Base-by-base conservation (phyloP, 345 rosid genomes). In the Linum trigynum region DNA sequence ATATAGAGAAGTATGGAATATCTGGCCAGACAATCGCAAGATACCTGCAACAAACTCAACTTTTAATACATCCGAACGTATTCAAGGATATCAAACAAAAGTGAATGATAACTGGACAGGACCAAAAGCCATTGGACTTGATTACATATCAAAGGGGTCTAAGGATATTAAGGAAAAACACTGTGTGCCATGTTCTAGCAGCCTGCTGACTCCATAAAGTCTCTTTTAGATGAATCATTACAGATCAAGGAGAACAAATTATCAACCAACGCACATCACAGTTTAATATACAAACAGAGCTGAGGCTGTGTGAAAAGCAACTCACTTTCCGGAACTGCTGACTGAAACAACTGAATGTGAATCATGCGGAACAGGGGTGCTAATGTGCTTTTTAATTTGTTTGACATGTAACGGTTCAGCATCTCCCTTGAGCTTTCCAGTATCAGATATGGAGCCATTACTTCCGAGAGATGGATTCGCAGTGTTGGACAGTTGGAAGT, bases 291-390 rank as follows among this genome's bases (percentile, higher is more conserved):
- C 15, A 38, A 68, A 23, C 41, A 57, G 6, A 37, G 32, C 32
- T 45, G 5, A 64, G 63, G 55, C 69, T 3, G 35, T 39, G 69
- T 2, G 35, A 64, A 11, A 38, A 55, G 57, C 9, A 45, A 84
- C 96, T 88, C 80, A 94, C 99, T 88, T 94, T 67, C 99, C 96
- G 1, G 99, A 94, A 81, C 91, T 85, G 92, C 99, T 94, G 38
- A 86, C 80, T 39, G 99, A 88, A 75, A 94, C 86, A 82, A 90
- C 84, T 3, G 97, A 88, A 79, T 94, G 88, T 61, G 97, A 91
- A 85, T 94, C 99, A 71, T 90, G 90, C 41, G 92, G 96, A 82
- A 90, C 97, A 71, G 97, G 90, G 9, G 97, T 92, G 76, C 91
- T 88, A 40, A 88, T 85, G 72, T 88, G 92, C 85, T 81, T 88